phyloP scores from a whole-genome alignment of 2,329 filamentous ascomycete genomes.

The Penicillium capsulatum region DNA sequence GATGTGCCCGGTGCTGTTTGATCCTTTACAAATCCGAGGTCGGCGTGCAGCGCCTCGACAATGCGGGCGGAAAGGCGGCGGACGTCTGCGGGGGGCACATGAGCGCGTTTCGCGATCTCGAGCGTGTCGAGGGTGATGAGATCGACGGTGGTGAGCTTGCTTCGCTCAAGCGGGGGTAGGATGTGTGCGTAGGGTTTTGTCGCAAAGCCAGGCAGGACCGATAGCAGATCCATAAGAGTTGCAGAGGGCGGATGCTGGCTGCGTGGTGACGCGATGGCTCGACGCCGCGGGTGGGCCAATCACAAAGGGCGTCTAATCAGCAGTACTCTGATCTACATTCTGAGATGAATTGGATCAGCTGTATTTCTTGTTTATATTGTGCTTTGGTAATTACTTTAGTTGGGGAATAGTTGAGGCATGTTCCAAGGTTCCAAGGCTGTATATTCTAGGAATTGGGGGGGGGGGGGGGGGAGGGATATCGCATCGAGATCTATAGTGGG shows the following conservation, averaged over 20 bases:
- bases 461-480: too few species aligned
- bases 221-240: conserved; percentile 63
- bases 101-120: conserved; percentile 81
- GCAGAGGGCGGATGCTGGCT: conserved; percentile 6
- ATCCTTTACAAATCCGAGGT: conserved; percentile 48
- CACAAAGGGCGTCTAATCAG: conserved; percentile 3
- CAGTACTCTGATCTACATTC: background rate
- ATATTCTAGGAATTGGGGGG: too few species aligned
- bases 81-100: conserved; percentile 74
- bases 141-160: conserved; percentile 73
- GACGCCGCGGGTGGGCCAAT: conserved; percentile 15
- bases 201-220: conserved; percentile 76
- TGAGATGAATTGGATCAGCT: too few species aligned
- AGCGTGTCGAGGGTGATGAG: conserved; percentile 76
- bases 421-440: too few species aligned
- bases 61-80: conserved; percentile 67
- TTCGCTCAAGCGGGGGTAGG: conserved; percentile 72
- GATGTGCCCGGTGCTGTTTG: conserved; percentile 4
- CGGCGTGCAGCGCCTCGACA: conserved; percentile 61
- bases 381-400: too few species aligned
- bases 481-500: too few species aligned
- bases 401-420: too few species aligned
- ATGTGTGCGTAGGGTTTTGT: conserved; percentile 67
- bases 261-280: conserved; percentile 13
- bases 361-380: too few species aligned